These are phyloP conservation scores for Clavispora phyllophila DNA, from an alignment of 805 yeast genomes.

Conservation along the genomic window DNA sequence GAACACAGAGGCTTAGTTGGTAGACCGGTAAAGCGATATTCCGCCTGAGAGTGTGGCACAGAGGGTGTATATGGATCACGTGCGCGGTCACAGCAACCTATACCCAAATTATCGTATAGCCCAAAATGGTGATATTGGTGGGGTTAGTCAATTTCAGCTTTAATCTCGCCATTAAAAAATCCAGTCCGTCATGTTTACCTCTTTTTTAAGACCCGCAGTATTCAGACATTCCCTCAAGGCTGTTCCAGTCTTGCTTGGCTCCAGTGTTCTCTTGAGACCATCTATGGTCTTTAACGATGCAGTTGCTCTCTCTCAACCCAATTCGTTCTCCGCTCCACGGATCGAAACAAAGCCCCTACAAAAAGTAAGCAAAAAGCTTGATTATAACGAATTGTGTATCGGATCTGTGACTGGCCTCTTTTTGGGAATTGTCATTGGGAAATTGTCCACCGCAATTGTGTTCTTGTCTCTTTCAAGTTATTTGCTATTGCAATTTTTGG, in stretches of 20 bases:
- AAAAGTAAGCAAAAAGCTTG: constrained; percentile 37
- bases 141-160: neutral
- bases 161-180: neutral
- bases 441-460: constrained; percentile 50
- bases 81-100: neutral
- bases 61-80: too few relatives aligned
- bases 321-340: neutral
- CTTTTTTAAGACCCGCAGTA: constrained; percentile 10
- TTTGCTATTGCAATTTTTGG: constrained; percentile 47
- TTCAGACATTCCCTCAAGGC: constrained; percentile 9
- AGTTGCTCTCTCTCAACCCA: constrained; percentile 9
- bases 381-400: constrained; percentile 57
- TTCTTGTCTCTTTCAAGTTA: constrained; percentile 41
- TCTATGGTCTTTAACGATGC: constrained; percentile 10
- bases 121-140: neutral
- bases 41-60: too few relatives aligned
- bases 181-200: constrained; percentile 8
- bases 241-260: constrained; percentile 12
- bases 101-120: neutral
- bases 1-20: too few relatives aligned
- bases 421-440: constrained; percentile 57
- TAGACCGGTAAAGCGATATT: too few relatives aligned
- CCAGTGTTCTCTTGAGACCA: constrained; percentile 9
- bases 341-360: neutral
- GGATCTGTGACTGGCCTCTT: constrained; percentile 61